Conservation (phyloP, 805 yeast species). For the Wickerhamomyces kurtzmanii region DNA sequence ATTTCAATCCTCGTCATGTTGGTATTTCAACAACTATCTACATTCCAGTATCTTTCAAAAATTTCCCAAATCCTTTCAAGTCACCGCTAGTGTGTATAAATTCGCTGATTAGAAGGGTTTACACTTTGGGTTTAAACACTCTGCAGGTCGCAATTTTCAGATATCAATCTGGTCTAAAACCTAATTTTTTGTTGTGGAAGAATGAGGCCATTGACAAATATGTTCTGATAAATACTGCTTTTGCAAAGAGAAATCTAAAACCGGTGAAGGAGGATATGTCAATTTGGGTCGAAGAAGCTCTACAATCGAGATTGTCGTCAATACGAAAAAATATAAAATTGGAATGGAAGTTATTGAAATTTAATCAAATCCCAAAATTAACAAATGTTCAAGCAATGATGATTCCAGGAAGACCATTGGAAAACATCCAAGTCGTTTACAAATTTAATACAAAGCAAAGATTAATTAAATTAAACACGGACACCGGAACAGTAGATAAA, state of each 20-base stretch:
- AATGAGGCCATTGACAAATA: conserved; percentile 73
- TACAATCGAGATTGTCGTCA: conserved; percentile 37
- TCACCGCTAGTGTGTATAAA: conserved; percentile 32
- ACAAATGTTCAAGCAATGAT: conserved; percentile 62
- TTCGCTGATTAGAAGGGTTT: conserved; percentile 48
- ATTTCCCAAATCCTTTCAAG: conserved; percentile 30
- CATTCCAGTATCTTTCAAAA: conserved; percentile 38
- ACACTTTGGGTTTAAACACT: conserved; percentile 59
- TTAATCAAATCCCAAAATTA: conserved; percentile 64
- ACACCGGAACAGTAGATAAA: conserved; percentile 33
- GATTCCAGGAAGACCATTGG: conserved; percentile 42
- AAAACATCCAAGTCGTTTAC: conserved; percentile 51
- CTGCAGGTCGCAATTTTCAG: conserved; percentile 58
- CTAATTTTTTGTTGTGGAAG: conserved; percentile 70
- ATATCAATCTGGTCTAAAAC: conserved; percentile 57
- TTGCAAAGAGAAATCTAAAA: conserved; percentile 50
- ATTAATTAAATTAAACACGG: conserved; percentile 36
- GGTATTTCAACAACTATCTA: conserved; percentile 34
- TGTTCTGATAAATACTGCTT: conserved; percentile 71
- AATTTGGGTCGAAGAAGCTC: conserved; percentile 54
- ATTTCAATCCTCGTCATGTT: conserved; percentile 28
- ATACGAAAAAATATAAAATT: conserved; percentile 51
- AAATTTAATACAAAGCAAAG: conserved; percentile 55
- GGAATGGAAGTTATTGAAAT: conserved; percentile 70
- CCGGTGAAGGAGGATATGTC: conserved; percentile 36